Evolutionary conservation across 257 asterid species (phyloP).

Genomic region (Solanum paucissectum): DNA sequence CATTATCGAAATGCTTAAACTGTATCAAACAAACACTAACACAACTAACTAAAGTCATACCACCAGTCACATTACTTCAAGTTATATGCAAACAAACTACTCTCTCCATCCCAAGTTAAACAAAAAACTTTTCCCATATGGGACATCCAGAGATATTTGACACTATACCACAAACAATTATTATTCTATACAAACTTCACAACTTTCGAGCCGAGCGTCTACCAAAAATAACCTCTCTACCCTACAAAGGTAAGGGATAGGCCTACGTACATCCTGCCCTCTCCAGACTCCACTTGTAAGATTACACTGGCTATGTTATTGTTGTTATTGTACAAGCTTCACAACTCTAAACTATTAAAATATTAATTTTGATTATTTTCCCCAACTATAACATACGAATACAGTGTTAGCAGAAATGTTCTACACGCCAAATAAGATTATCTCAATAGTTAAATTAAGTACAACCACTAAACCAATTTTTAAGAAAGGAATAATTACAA

Average conservation of each 20-base stretch:
- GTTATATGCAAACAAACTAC: neutral
- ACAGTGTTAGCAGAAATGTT: neutral
- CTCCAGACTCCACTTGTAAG: neutral
- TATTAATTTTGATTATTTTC: neutral
- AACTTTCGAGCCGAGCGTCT: neutral
- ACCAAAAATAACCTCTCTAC: neutral
- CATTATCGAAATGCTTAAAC: neutral
- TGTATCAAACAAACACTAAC: neutral
- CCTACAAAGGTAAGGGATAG: neutral
- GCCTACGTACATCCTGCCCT: neutral
- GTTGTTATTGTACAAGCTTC: neutral
- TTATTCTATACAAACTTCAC: neutral
- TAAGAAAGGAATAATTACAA: conserved; percentile 23
- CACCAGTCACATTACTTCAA: neutral
- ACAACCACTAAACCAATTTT: neutral
- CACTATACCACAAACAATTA: neutral
- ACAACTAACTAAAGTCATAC: neutral
- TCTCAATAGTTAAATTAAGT: neutral
- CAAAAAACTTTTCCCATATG: neutral
- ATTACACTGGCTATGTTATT: neutral
- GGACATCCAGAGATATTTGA: neutral
- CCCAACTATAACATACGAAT: neutral
- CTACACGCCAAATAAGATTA: neutral
- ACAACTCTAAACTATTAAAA: neutral
- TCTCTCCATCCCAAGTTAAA: neutral